Conservation (phyloP, 768 basidiomycete species). For the Pulveroboletus sp. region DNA sequence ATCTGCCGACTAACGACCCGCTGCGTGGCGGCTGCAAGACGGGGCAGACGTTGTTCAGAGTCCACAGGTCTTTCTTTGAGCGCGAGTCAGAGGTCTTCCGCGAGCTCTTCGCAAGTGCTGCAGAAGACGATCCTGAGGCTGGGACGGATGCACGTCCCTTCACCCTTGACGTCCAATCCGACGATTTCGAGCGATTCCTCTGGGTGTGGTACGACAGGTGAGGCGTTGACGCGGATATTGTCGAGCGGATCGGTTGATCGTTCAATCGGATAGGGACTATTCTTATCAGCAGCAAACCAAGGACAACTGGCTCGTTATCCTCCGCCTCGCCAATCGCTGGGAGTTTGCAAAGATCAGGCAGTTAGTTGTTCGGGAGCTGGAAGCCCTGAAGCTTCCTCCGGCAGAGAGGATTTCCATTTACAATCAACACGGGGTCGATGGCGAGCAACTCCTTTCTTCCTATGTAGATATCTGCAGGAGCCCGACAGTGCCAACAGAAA, state of each 20-base stretch:
- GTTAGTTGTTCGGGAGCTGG: constrained; percentile 52
- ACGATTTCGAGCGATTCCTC: constrained; percentile 47
- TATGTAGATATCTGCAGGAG: constrained; percentile 54
- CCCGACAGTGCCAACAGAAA: constrained; percentile 42
- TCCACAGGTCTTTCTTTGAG: constrained; percentile 56
- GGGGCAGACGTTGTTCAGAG: constrained; percentile 43
- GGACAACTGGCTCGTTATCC: constrained; percentile 50
- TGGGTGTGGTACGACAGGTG: constrained; percentile 62
- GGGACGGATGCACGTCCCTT: constrained; percentile 38
- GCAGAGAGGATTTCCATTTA: constrained; percentile 56
- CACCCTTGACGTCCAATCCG: constrained; percentile 37
- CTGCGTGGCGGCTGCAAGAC: constrained; percentile 35
- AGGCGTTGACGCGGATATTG: neutral
- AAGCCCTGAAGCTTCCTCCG: constrained; percentile 40
- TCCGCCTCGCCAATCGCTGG: constrained; percentile 55
- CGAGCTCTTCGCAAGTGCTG: constrained; percentile 29
- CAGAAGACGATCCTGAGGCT: constrained; percentile 27
- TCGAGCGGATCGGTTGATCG: neutral
- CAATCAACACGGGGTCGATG: constrained; percentile 47
- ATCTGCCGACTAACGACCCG: constrained; percentile 1
- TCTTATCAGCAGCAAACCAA: constrained; percentile 46
- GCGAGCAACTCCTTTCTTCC: constrained; percentile 44
- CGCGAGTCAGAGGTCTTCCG: constrained; percentile 50
- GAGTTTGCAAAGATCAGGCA: constrained; percentile 45
- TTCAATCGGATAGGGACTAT: constrained; percentile 39